A percentile compares a stretch with the other conserved stretches of the same genome.
phyloP scores from a whole-genome alignment of 176 grass and related monocot species.

The Paspalum vaginatum region DNA sequence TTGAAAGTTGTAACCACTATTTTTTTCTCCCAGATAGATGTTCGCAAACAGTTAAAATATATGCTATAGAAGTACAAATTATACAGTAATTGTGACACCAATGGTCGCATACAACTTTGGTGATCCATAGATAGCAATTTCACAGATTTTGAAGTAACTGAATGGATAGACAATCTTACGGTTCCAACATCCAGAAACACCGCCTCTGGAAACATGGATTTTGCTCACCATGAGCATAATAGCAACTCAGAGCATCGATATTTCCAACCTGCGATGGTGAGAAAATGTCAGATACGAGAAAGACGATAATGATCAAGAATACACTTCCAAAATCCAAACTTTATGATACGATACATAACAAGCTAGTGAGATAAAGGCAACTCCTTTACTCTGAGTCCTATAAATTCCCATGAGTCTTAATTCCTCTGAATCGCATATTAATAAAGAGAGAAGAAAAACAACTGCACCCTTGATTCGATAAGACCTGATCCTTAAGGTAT shows the following conservation, averaged over 20 bases:
- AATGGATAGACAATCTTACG: conserved; percentile 63
- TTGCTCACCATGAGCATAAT: conserved; percentile 93
- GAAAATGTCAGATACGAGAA: conserved; percentile 36
- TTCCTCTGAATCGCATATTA: background rate
- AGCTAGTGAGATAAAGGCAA: background rate
- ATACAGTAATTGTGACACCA: conserved; percentile 13
- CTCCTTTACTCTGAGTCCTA: background rate
- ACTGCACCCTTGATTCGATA: background rate
- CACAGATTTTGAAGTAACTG: conserved; percentile 28
- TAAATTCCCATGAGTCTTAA: background rate
- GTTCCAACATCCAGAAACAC: conserved; percentile 93
- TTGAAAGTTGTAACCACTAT: conserved; percentile 24
- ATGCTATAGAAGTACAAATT: conserved; percentile 1
- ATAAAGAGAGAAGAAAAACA: background rate
- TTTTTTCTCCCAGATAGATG: background rate
- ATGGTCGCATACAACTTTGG: conserved; percentile 4
- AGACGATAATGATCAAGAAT: conserved; percentile 23
- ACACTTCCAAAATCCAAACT: conserved; percentile 1
- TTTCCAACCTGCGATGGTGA: conserved; percentile 74
- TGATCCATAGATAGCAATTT: conserved; percentile 2
- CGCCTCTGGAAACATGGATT: conserved; percentile 93
- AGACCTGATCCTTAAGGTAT: background rate
- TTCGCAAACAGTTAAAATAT: conserved; percentile 25
- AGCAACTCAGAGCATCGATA: conserved; percentile 91
- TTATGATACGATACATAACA: background rate